Conservation (phyloP, 305 asterid species). For the Fraxinus floribunda region DNA sequence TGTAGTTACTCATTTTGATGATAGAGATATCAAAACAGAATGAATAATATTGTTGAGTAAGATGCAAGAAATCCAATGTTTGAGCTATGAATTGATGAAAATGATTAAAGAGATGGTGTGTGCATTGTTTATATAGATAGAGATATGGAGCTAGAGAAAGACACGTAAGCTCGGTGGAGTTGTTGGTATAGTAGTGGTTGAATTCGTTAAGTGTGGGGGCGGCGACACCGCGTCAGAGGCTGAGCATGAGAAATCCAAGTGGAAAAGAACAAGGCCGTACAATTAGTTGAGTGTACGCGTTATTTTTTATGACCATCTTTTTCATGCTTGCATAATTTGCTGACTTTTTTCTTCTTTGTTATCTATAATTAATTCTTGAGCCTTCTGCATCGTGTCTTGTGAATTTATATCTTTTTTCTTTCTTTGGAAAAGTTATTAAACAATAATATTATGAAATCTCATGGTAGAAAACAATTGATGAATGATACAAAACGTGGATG, state of each 20-base stretch:
- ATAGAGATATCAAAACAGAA: neutral
- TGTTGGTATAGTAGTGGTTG: neutral
- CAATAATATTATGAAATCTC: neutral
- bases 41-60: neutral
- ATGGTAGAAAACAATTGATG: neutral
- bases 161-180: constrained; percentile 8
- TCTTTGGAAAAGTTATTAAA: neutral
- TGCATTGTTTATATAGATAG: neutral
- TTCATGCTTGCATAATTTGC: neutral
- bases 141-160: neutral
- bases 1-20: constrained; percentile 16
- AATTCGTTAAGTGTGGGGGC: neutral
- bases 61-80: neutral
- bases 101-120: neutral
- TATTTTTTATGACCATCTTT: neutral
- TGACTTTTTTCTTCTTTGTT: neutral
- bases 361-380: neutral
- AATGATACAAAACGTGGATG: neutral
- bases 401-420: neutral
- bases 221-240: constrained; percentile 19
- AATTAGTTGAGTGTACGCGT: neutral
- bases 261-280: neutral
- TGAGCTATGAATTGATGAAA: neutral
- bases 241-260: neutral
- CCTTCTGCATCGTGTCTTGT: neutral